Evolutionary conservation across 2,329 filamentous ascomycete species (phyloP).

Genomic region (Paecilomyces dactylethromorphus): DNA sequence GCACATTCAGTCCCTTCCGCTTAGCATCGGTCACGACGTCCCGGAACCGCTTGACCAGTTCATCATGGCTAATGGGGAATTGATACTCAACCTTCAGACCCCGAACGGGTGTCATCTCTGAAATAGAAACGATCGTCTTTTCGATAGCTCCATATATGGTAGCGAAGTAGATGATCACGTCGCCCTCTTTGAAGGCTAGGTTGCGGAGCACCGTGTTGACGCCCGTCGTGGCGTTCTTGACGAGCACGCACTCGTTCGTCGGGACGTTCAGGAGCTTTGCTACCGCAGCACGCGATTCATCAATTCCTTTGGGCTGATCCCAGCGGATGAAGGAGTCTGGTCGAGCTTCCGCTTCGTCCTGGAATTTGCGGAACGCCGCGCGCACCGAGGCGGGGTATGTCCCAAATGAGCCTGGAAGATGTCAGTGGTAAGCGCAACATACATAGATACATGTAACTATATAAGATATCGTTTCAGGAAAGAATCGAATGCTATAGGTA

Average conservation of each 20-base stretch:
- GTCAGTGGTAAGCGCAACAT: not conserved
- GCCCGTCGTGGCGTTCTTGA: constrained; percentile 69
- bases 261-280: constrained; percentile 62
- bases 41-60: constrained; percentile 57
- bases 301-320: constrained; percentile 56
- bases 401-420: constrained; percentile 61
- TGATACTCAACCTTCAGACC: constrained; percentile 51
- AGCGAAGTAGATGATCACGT: constrained; percentile 69
- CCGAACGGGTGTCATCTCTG: constrained; percentile 56
- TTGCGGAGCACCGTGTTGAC: constrained; percentile 72
- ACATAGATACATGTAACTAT: not conserved
- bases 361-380: constrained; percentile 55
- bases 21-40: constrained; percentile 49
- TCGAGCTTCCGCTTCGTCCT: constrained; percentile 58
- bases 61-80: constrained; percentile 66
- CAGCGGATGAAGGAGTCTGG: constrained; percentile 75
- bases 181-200: constrained; percentile 60
- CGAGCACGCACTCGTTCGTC: constrained; percentile 62
- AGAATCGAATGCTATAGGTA: constrained; percentile 1
- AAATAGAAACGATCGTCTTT: constrained; percentile 64
- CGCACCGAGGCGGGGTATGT: constrained; percentile 61
- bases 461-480: not conserved
- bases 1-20: constrained; percentile 55
- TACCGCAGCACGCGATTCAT: constrained; percentile 57
- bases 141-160: constrained; percentile 74